These are phyloP conservation scores for Macadamia tetraphylla DNA, from an alignment of 164 flowering plant genomes.

Conservation along the genomic window DNA sequence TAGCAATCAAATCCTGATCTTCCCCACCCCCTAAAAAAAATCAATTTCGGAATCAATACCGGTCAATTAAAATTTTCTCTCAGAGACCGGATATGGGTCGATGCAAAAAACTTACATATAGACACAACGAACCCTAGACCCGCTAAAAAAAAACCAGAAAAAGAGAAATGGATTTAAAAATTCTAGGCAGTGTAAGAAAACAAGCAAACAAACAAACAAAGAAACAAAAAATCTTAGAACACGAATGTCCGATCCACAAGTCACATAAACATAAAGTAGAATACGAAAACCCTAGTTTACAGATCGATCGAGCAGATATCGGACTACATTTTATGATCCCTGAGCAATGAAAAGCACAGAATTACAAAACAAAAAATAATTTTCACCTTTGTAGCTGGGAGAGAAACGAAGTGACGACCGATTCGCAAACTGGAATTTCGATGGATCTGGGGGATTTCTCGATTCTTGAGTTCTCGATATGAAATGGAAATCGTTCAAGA, in stretches of 20 bases:
- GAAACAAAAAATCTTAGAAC: not conserved
- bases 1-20: no score
- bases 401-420: not conserved
- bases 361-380: not conserved
- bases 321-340: not conserved
- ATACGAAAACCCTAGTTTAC: not conserved
- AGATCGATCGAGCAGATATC: not conserved
- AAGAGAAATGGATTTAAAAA: not conserved
- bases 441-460: not conserved
- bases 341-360: not conserved
- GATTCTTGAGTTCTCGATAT: not conserved
- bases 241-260: not conserved
- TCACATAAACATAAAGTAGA: not conserved
- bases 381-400: conserved; percentile 4
- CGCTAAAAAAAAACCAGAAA: no score
- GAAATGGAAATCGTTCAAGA: conserved; percentile 7
- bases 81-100: not conserved
- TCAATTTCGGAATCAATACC: not conserved
- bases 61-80: not conserved
- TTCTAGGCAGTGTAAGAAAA: not conserved
- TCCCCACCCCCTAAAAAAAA: not conserved
- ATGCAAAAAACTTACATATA: not conserved
- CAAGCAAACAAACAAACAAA: not conserved
- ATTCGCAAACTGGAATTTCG: not conserved
- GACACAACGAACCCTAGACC: not conserved